Percentiles rank a stretch among this genome's conserved stretches.
Evolutionary conservation across 1,284 basidiomycete species (phyloP).

Genomic region (Xerocomus nothofagi): DNA sequence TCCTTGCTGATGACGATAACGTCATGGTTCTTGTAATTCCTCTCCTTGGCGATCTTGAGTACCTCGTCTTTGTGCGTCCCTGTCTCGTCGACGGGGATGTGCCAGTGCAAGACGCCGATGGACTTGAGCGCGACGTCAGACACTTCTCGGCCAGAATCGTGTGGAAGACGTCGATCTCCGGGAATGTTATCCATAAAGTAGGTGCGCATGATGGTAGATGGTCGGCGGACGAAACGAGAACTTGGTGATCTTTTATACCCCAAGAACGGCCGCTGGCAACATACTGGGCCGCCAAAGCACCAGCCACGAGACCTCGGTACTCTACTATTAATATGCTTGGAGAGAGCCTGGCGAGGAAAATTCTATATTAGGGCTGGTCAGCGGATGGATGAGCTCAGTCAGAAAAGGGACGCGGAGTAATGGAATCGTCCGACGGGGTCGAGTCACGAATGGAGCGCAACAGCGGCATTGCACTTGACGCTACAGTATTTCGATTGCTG

Average conservation of each 20-base stretch:
- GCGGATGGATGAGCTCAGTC: background rate
- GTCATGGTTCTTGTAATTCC: slow-evolving; percentile 77
- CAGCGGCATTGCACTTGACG: no score
- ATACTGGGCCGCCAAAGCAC: background rate
- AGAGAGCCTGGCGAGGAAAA: background rate
- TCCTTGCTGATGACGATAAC: slow-evolving; percentile 72
- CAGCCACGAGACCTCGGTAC: background rate
- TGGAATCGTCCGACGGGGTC: background rate
- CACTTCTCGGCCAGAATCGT: slow-evolving; percentile 62
- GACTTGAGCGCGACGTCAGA: slow-evolving; percentile 46
- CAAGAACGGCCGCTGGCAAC: background rate
- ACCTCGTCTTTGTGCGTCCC: slow-evolving; percentile 51
- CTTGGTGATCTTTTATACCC: background rate
- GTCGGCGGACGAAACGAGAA: background rate
- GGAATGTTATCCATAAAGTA: slow-evolving; percentile 78
- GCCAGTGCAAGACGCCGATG: slow-evolving; percentile 63
- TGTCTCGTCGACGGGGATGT: slow-evolving; percentile 56
- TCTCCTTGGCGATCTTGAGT: slow-evolving; percentile 61
- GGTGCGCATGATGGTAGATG: slow-evolving; percentile 55
- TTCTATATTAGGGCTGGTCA: background rate
- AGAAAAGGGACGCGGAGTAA: background rate
- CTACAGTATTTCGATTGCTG: no score
- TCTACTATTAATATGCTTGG: background rate
- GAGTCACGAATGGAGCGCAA: no score
- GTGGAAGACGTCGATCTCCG: slow-evolving; percentile 73